Evolutionary conservation across 805 yeast species (phyloP).

Genomic region (Pichia eremophila): DNA sequence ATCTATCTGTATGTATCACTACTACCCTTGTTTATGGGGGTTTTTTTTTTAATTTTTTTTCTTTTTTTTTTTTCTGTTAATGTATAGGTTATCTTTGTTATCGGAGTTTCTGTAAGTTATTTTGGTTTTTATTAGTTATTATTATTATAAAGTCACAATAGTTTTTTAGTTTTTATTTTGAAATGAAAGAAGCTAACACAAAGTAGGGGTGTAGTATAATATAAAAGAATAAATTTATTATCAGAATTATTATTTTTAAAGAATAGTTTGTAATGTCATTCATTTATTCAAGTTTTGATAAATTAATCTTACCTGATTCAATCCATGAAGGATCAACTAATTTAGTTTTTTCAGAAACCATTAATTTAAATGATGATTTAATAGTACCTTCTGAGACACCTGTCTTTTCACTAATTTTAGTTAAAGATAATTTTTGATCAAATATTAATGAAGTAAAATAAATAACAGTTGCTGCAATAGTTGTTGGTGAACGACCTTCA

Average conservation of each 20-base stretch:
- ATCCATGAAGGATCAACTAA: slow-evolving; percentile 75
- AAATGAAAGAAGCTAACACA: neutral
- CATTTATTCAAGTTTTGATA: slow-evolving; percentile 15
- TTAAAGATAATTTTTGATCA: slow-evolving; percentile 64
- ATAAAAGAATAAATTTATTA: no score
- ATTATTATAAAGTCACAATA: neutral
- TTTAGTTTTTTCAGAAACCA: slow-evolving; percentile 63
- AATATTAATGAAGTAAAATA: slow-evolving; percentile 91
- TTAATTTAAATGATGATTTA: slow-evolving; percentile 77
- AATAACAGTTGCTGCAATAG: slow-evolving; percentile 95
- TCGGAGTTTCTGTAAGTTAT: neutral
- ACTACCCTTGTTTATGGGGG: no score
- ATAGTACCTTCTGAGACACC: slow-evolving; percentile 98
- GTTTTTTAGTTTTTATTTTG: no score
- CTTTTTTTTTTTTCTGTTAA: no score
- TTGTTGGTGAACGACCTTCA: slow-evolving; percentile 94
- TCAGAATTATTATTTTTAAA: no score
- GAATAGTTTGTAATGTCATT: neutral
- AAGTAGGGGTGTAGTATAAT: no score
- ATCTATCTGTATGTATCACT: no score
- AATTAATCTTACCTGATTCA: slow-evolving; percentile 51
- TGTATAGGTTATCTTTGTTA: neutral
- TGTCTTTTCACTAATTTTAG: slow-evolving; percentile 79
- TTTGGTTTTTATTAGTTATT: neutral
- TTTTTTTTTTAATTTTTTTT: no score